phyloP scores from a whole-genome alignment of 768 basidiomycete genomes.

The Cystoderma amianthinum region DNA sequence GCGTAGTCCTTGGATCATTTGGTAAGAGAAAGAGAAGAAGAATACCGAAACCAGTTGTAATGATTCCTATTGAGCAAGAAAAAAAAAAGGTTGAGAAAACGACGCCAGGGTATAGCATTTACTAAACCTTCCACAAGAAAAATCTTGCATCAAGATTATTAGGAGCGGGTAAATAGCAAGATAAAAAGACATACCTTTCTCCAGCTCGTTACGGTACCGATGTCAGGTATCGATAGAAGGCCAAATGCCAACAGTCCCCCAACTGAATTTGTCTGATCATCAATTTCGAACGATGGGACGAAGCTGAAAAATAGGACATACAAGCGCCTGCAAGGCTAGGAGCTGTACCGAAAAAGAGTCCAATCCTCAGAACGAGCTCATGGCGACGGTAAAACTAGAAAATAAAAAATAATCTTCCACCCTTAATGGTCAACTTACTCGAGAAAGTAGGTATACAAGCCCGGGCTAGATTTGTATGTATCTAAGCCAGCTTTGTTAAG shows the following conservation, averaged over 20 bases:
- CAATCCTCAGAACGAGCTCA: conserved; percentile 26
- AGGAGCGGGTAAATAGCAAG: background rate
- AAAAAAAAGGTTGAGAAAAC: background rate
- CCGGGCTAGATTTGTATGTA: conserved; percentile 20
- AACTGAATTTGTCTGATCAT: conserved; percentile 14
- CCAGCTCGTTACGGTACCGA: conserved; percentile 25
- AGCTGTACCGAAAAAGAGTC: conserved; percentile 26
- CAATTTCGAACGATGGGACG: no score
- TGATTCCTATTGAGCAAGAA: conserved; percentile 21
- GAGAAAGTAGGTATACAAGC: conserved; percentile 28
- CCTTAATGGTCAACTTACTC: conserved; percentile 14
- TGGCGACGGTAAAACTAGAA: conserved; percentile 25
- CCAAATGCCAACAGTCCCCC: conserved; percentile 32
- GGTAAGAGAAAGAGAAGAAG: conserved; percentile 27
- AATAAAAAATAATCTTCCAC: background rate
- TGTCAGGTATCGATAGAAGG: conserved; percentile 18
- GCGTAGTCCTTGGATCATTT: conserved; percentile 24
- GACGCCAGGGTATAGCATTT: background rate
- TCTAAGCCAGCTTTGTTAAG: background rate
- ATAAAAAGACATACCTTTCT: conserved; percentile 12
- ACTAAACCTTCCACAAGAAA: conserved; percentile 33
- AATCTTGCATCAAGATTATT: conserved; percentile 15
- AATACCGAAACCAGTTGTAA: conserved; percentile 29
- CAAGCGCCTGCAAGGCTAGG: conserved; percentile 28
- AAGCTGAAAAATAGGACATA: conserved; percentile 9